Conservation (phyloP, 2,329 filamentous ascomycete species). For the Paracoccidioides lutzii region DNA sequence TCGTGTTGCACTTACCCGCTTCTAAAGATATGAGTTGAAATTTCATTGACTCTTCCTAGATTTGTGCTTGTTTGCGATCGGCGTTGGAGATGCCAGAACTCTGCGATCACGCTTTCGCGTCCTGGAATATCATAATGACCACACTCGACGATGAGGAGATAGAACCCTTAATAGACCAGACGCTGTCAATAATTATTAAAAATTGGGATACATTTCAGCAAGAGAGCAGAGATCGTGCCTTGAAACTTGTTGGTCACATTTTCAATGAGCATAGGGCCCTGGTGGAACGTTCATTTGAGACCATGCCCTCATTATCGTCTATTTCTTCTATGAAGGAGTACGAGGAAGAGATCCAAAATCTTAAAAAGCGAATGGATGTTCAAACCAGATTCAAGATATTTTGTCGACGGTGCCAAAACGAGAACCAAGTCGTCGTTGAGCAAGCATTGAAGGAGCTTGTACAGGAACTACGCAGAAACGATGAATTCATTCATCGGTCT, state of each 20-base stretch:
- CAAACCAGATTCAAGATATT: slow-evolving; percentile 59
- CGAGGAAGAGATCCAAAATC: slow-evolving; percentile 49
- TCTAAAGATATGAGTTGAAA: slow-evolving; percentile 6
- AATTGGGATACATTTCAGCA: slow-evolving; percentile 61
- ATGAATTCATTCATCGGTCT: slow-evolving; percentile 65
- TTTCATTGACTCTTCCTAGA: slow-evolving; percentile 37
- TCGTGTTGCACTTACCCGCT: slow-evolving; percentile 16
- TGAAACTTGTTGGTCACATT: slow-evolving; percentile 51
- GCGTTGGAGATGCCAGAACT: slow-evolving; percentile 63
- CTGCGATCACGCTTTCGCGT: slow-evolving; percentile 64
- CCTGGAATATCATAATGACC: slow-evolving; percentile 69
- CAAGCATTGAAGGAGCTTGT: slow-evolving; percentile 69
- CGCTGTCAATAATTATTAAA: slow-evolving; percentile 71
- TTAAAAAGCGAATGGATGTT: slow-evolving; percentile 54
- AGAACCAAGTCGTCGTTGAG: slow-evolving; percentile 73
- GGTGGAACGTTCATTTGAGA: slow-evolving; percentile 55
- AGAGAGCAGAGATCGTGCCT: slow-evolving; percentile 45
- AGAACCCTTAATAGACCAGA: slow-evolving; percentile 69
- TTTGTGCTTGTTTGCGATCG: slow-evolving; percentile 82
- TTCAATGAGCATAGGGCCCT: slow-evolving; percentile 49
- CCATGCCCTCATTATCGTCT: slow-evolving; percentile 62
- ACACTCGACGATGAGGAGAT: slow-evolving; percentile 68
- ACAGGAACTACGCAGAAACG: slow-evolving; percentile 57
- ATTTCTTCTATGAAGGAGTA: slow-evolving; percentile 58
- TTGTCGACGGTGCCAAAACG: slow-evolving; percentile 59